These are phyloP conservation scores for Artemisia tridentata DNA, from an alignment of 129 eudicot genomes.

Conservation along the genomic window DNA sequence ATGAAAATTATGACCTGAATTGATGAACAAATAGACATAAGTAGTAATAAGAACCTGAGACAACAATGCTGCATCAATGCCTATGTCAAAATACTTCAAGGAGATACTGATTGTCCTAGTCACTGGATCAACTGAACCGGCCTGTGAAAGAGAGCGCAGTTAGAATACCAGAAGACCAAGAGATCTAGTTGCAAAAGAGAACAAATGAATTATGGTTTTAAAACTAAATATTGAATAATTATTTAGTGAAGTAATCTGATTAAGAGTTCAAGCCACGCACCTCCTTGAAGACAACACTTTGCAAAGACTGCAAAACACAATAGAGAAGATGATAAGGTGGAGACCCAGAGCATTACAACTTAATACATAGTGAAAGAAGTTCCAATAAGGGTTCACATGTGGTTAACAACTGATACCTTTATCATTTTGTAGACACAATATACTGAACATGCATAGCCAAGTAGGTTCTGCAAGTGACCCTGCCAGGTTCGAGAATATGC, in stretches of 20 bases:
- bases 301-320: constrained; percentile 77
- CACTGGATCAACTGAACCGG: constrained; percentile 96
- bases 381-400: background rate
- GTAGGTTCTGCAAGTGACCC: constrained; percentile 95
- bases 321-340: constrained; percentile 23
- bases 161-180: constrained; percentile 3
- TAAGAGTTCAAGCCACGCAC: constrained; percentile 32
- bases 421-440: constrained; percentile 98
- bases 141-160: constrained; percentile 42
- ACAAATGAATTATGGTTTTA: background rate
- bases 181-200: constrained; percentile 17
- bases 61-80: constrained; percentile 75
- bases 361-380: too few relatives aligned
- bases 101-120: constrained; percentile 87
- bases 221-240: background rate
- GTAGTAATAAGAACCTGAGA: constrained; percentile 68
- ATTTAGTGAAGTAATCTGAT: constrained; percentile 9
- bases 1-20: background rate
- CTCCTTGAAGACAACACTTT: constrained; percentile 97
- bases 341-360: too few relatives aligned
- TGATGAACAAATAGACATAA: background rate
- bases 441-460: constrained; percentile 91
- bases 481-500: constrained; percentile 97
- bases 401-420: constrained; percentile 45
- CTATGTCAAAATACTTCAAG: constrained; percentile 89